These are phyloP conservation scores for Myriangium duriaei DNA, from an alignment of 2,329 filamentous ascomycete species.

Conservation along the genomic window DNA sequence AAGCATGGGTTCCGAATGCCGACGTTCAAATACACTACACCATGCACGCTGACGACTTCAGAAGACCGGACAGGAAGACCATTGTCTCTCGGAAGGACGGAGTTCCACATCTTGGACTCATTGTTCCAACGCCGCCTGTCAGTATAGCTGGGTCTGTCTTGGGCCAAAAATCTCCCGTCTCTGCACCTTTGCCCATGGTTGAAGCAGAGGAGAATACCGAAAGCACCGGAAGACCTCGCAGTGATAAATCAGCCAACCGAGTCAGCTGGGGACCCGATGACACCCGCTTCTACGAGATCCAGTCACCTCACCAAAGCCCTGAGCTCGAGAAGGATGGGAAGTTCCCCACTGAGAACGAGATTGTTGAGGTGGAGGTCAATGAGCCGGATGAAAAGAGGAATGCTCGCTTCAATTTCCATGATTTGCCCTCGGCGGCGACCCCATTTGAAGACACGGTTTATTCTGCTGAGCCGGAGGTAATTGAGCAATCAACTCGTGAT, in stretches of 20 bases:
- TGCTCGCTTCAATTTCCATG: conserved; percentile 22
- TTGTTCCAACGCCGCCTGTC: conserved; percentile 45
- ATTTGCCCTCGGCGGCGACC: conserved; percentile 9
- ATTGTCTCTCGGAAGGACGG: conserved; percentile 29
- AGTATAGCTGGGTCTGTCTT: conserved; percentile 30
- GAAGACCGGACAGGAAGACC: conserved; percentile 16
- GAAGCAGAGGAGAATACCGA: conserved; percentile 2
- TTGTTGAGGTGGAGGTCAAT: conserved; percentile 27
- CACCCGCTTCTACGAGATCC: conserved; percentile 34
- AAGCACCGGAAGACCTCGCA: not conserved
- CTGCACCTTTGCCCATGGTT: conserved; percentile 18
- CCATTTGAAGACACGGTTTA: conserved; percentile 11
- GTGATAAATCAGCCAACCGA: conserved; percentile 12
- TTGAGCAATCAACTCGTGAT: conserved; percentile 11
- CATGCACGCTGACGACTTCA: conserved; percentile 25
- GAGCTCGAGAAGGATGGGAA: conserved; percentile 29
- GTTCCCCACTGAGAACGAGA: conserved; percentile 22
- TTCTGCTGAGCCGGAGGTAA: conserved; percentile 10
- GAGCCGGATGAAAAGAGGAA: conserved; percentile 18
- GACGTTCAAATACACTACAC: conserved; percentile 33
- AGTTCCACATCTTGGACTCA: conserved; percentile 43
- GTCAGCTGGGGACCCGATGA: conserved; percentile 38
- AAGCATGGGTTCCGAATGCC: conserved; percentile 28
- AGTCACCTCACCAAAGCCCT: conserved; percentile 23
- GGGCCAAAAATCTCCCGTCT: conserved; percentile 23